phyloP scores from a whole-genome alignment of 1,284 basidiomycete genomes.

The Leccinum pallidistipes region DNA sequence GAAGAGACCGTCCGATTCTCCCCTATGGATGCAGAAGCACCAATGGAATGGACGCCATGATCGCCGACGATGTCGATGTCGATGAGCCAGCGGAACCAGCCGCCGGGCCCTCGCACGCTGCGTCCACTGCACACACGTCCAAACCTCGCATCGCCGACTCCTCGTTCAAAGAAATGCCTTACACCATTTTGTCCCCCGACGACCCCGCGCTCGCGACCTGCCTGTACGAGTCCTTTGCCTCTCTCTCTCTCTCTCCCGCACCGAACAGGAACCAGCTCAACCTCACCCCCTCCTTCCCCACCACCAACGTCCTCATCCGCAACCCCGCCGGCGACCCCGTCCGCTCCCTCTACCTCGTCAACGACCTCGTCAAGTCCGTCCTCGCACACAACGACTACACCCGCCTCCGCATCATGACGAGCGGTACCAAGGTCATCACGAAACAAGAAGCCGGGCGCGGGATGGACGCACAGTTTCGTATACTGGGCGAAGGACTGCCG shows the following conservation, averaged over 20 bases:
- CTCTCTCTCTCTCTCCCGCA: neutral
- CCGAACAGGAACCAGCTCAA: slow-evolving; percentile 66
- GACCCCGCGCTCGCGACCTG: slow-evolving; percentile 71
- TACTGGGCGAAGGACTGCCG: slow-evolving; percentile 84
- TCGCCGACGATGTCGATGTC: slow-evolving; percentile 15
- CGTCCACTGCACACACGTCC: neutral
- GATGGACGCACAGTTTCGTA: slow-evolving; percentile 65
- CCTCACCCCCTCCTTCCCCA: slow-evolving; percentile 74
- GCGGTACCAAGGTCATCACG: slow-evolving; percentile 85
- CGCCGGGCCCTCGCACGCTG: neutral
- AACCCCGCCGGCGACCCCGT: slow-evolving; percentile 80
- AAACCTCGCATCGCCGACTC: slow-evolving; percentile 39
- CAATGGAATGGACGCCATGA: neutral
- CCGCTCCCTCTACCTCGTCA: slow-evolving; percentile 89
- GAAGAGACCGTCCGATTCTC: neutral
- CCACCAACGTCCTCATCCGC: slow-evolving; percentile 80
- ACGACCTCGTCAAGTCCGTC: slow-evolving; percentile 79
- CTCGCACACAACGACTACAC: slow-evolving; percentile 84
- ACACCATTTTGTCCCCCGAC: slow-evolving; percentile 72
- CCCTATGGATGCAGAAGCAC: neutral
- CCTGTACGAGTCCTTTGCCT: slow-evolving; percentile 46
- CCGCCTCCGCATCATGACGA: slow-evolving; percentile 84
- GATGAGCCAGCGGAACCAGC: slow-evolving; percentile 13
- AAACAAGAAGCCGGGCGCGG: slow-evolving; percentile 64
- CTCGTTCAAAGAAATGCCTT: slow-evolving; percentile 89